phyloP scores from a whole-genome alignment of 2,329 filamentous ascomycete species.

The Fusarium albosuccineum region DNA sequence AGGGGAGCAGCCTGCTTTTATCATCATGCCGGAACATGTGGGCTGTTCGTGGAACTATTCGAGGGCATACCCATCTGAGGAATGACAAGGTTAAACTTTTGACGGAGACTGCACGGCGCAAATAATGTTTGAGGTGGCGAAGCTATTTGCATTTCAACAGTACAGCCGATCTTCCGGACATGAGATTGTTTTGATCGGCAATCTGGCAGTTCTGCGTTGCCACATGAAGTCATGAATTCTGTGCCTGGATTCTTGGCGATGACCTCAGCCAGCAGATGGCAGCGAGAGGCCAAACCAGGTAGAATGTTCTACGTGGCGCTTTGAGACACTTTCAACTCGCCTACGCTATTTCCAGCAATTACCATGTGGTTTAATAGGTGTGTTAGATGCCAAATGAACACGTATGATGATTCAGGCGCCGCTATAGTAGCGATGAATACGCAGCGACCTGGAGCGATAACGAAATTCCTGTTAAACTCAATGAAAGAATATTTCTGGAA shows the following conservation, averaged over 20 bases:
- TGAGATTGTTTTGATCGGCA: not conserved
- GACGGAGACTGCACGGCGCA: not conserved
- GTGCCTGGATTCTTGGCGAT: not conserved
- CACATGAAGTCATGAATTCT: conserved; percentile 10
- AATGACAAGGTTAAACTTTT: conserved; percentile 4
- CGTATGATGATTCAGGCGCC: too few species aligned
- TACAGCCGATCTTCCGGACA: not conserved
- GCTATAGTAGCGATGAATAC: too few species aligned
- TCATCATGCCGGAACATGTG: too few species aligned
- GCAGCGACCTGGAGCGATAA: too few species aligned
- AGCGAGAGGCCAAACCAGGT: not conserved
- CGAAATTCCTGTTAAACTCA: too few species aligned
- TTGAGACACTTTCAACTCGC: not conserved
- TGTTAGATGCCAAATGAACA: too few species aligned
- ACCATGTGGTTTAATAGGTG: too few species aligned
- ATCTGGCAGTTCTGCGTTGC: not conserved
- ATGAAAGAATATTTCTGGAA: too few species aligned
- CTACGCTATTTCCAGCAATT: not conserved
- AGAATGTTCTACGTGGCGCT: not conserved
- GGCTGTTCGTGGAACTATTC: not conserved
- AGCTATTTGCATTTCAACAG: not conserved
- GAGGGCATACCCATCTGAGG: not conserved
- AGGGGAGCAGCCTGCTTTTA: not conserved
- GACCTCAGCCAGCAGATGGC: not conserved
- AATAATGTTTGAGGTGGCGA: conserved; percentile 1